phyloP scores from a whole-genome alignment of 805 yeast genomes.

The Candida namnaoensis region DNA sequence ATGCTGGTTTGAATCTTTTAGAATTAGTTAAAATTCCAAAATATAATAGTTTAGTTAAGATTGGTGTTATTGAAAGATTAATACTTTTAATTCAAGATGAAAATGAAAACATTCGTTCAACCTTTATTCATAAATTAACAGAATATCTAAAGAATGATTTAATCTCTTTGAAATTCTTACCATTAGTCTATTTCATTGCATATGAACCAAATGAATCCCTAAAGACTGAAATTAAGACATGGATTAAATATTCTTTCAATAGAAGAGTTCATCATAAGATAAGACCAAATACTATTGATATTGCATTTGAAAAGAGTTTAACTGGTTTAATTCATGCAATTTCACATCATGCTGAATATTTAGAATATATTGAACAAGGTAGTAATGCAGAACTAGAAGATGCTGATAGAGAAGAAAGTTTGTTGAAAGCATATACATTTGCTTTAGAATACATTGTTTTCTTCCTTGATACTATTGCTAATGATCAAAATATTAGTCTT shows the following conservation, averaged over 20 bases:
- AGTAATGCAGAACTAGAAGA: slow-evolving; percentile 11
- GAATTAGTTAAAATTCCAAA: slow-evolving; percentile 51
- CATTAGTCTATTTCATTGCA: slow-evolving; percentile 65
- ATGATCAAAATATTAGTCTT: slow-evolving; percentile 59
- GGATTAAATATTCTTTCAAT: slow-evolving; percentile 58
- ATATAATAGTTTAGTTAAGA: slow-evolving; percentile 43
- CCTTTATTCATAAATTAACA: slow-evolving; percentile 42
- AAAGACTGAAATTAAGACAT: slow-evolving; percentile 45
- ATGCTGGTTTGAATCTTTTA: slow-evolving; percentile 58
- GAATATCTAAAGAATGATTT: slow-evolving; percentile 38
- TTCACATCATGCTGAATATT: slow-evolving; percentile 67
- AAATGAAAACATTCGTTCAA: slow-evolving; percentile 42
- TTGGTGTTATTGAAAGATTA: slow-evolving; percentile 42
- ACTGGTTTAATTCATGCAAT: slow-evolving; percentile 61
- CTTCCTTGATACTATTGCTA: slow-evolving; percentile 51
- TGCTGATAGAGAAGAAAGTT: slow-evolving; percentile 7
- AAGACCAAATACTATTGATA: slow-evolving; percentile 25
- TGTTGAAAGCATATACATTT: slow-evolving; percentile 38
- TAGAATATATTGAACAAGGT: slow-evolving; percentile 26
- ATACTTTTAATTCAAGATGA: slow-evolving; percentile 62
- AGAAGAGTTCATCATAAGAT: slow-evolving; percentile 13
- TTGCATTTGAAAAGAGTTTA: slow-evolving; percentile 56
- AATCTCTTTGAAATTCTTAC: slow-evolving; percentile 58
- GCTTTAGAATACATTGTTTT: slow-evolving; percentile 54
- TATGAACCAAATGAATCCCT: slow-evolving; percentile 58